These are phyloP conservation scores for Cercospora sesami DNA, from an alignment of 2,329 filamentous ascomycete species.

Conservation along the genomic window DNA sequence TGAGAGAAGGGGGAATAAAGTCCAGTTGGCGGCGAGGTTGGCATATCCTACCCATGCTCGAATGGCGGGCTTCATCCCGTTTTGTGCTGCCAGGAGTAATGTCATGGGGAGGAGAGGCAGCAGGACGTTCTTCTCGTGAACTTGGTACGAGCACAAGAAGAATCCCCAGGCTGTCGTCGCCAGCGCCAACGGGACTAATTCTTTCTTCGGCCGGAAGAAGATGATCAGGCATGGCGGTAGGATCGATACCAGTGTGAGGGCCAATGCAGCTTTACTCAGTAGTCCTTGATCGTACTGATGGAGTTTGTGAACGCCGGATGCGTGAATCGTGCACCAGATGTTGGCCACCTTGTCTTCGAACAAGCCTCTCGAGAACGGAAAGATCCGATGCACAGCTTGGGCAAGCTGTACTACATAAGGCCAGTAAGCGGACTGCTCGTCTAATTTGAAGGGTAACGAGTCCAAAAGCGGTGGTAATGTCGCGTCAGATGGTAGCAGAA, in stretches of 20 bases:
- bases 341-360: conserved; percentile 99
- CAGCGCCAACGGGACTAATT: conserved; percentile 75
- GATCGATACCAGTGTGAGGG: conserved; percentile 73
- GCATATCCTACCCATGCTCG: conserved; percentile 95
- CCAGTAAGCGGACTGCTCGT: conserved; percentile 66
- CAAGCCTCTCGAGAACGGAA: conserved; percentile 90
- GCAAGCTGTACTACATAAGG: conserved; percentile 73
- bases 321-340: conserved; percentile 92
- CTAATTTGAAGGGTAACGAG: conserved; percentile 60
- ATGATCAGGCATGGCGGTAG: conserved; percentile 76
- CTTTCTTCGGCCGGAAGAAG: conserved; percentile 73
- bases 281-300: conserved; percentile 68
- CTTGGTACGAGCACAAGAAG: conserved; percentile 96
- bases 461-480: conserved; percentile 60
- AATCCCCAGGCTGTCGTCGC: conserved; percentile 91
- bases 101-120: conserved; percentile 94
- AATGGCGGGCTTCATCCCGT: conserved; percentile 72
- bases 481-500: conserved; percentile 56
- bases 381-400: conserved; percentile 87
- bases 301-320: conserved; percentile 73
- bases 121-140: conserved; percentile 96
- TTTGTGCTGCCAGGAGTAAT: conserved; percentile 73
- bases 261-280: conserved; percentile 74
- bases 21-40: conserved; percentile 86
- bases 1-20: conserved; percentile 85